Evolutionary conservation across 768 basidiomycete species (phyloP), one percentile per base, ranked within the genome.

Genomic region (Asterophora parasitica): DNA sequence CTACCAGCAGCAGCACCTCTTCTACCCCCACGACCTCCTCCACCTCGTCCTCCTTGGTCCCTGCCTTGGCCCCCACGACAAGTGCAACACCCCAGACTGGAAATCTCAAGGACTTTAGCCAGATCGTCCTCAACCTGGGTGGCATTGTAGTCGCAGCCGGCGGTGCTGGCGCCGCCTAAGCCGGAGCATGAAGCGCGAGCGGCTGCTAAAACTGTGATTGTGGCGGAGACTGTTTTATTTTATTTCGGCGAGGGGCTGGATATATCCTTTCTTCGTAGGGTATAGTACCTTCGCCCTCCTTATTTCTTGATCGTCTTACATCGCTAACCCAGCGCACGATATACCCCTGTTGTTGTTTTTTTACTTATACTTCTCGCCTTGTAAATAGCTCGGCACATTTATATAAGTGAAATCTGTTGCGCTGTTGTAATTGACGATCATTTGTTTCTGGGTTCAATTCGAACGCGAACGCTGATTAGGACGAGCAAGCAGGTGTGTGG

Each of bases 91-190:
- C 62, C 46, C 64, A 44, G 39, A 12, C 68, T 7, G 48, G 72
- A 51, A 69, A 66, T 50, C 51, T 75, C 20, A 30, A 65, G 12
- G 48, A 42, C 31, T 51, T 78, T 15, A 65, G 69, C 42, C 48
- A 66, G 37, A 60, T 64, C n/a, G 30, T 77, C 36, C 46, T 76
- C 40, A 61, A 61, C 27, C 19, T 77, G 17, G 73, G 65, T 12
- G 62, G 61, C 8, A 34, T 73, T 32, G 57, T 62, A 30, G 55
- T 61, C n/a, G 65, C 62, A 44, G 59, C 55, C 16, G 52, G 58
- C 6, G 19, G 55, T 31, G 30, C 10, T 15, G 47, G 27, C n/a
- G 36, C 17, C 5, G 23, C 41, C 12, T 40, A 12, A 16, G 11
- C 16, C 26, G 1, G 35, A 17, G 7, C 16, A 20, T 41, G 17